phyloP scores from a whole-genome alignment of 495 filamentous ascomycete species.

The Hypoxylon fuscum region DNA sequence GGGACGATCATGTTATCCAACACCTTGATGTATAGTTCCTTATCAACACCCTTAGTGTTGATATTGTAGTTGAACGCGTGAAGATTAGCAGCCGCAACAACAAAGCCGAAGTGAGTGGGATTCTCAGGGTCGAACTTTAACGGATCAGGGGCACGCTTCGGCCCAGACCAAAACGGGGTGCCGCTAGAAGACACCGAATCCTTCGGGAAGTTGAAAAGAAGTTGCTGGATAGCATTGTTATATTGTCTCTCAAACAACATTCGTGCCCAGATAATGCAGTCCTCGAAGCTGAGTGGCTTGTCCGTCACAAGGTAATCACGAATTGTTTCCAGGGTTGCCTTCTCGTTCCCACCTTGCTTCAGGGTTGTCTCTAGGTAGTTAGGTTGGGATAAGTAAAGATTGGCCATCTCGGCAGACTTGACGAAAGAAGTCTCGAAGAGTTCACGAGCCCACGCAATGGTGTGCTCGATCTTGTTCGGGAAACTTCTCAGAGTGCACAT shows the following conservation, averaged over 20 bases:
- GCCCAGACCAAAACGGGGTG: slow-evolving; percentile 96
- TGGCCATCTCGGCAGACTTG: slow-evolving; percentile 92
- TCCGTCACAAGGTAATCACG: slow-evolving; percentile 91
- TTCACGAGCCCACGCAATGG: slow-evolving; percentile 97
- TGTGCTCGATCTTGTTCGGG: slow-evolving; percentile 98
- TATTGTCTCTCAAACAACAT: slow-evolving; percentile 96
- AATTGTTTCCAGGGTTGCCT: slow-evolving; percentile 90
- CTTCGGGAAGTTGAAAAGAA: slow-evolving; percentile 97
- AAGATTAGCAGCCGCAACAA: slow-evolving; percentile 88
- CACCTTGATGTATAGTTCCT: slow-evolving; percentile 75
- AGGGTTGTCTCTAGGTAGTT: slow-evolving; percentile 90
- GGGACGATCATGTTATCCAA: slow-evolving; percentile 95
- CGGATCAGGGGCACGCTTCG: slow-evolving; percentile 94
- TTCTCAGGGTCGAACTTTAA: slow-evolving; percentile 87
- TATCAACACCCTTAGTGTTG: slow-evolving; percentile 75
- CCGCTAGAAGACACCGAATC: slow-evolving; percentile 88
- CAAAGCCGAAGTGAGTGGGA: slow-evolving; percentile 83
- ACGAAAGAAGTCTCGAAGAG: slow-evolving; percentile 94
- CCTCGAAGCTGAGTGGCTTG: slow-evolving; percentile 91
- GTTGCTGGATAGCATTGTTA: slow-evolving; percentile 95
- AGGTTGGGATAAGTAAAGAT: slow-evolving; percentile 90
- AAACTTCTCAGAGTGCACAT: slow-evolving; percentile 99
- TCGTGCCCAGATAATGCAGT: slow-evolving; percentile 94
- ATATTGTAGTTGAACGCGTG: slow-evolving; percentile 99
- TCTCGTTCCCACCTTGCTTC: slow-evolving; percentile 96